Evolutionary conservation across 1,284 basidiomycete genomes (phyloP).

Genomic region (Microbotryum scabiosae): DNA sequence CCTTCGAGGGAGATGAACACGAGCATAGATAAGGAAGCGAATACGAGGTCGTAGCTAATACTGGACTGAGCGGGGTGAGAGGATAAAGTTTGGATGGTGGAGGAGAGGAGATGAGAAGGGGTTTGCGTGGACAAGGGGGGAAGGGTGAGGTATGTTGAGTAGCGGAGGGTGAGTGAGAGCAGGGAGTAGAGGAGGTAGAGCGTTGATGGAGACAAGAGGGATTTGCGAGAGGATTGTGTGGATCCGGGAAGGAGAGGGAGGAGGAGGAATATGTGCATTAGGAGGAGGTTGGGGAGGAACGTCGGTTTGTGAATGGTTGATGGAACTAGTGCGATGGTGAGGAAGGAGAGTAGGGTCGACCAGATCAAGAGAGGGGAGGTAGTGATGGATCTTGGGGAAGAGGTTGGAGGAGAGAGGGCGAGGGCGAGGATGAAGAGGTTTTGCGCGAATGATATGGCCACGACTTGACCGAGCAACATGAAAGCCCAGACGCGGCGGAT

Average conservation of each 20-base stretch:
- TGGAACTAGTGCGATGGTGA: conserved; percentile 49
- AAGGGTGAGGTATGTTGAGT: conserved; percentile 36
- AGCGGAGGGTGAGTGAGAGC: conserved; percentile 43
- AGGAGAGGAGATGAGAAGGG: neutral
- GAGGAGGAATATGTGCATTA: conserved; percentile 56
- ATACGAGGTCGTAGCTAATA: conserved; percentile 58
- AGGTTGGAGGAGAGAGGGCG: conserved; percentile 27
- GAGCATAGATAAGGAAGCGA: conserved; percentile 10
- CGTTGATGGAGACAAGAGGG: conserved; percentile 18
- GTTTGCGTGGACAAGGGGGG: neutral
- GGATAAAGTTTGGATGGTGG: conserved; percentile 41
- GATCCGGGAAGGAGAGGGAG: conserved; percentile 47
- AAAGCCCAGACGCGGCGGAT: conserved; percentile 57
- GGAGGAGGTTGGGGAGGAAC: conserved; percentile 55
- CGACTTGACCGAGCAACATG: conserved; percentile 65
- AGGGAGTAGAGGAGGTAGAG: conserved; percentile 45
- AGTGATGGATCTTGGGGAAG: conserved; percentile 12
- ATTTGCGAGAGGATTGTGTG: conserved; percentile 24
- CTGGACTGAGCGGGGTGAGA: conserved; percentile 57
- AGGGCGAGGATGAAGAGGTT: conserved; percentile 59
- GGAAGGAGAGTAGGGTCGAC: conserved; percentile 48
- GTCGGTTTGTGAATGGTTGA: conserved; percentile 43
- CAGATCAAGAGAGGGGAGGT: conserved; percentile 28
- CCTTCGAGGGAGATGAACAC: conserved; percentile 10
- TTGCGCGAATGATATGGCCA: conserved; percentile 61